phyloP scores from a whole-genome alignment of 2,329 filamentous ascomycete genomes.

The Penicillium brevicompactum region DNA sequence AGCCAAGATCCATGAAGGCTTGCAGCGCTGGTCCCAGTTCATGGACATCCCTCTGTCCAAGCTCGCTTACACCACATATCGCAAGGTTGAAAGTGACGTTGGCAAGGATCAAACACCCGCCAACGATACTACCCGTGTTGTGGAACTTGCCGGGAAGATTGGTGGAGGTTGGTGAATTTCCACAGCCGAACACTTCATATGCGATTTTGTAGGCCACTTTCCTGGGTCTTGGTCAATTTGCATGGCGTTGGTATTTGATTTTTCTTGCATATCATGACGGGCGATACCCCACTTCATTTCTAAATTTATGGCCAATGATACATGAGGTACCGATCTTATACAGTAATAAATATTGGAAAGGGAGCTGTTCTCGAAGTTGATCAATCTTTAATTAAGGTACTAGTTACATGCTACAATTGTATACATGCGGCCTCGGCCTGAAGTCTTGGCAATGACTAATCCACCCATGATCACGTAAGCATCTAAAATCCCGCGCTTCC shows the following conservation, averaged over 20 bases:
- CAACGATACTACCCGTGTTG: constrained; percentile 77
- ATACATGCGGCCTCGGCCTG: too few relatives aligned
- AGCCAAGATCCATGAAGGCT: constrained; percentile 59
- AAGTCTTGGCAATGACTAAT: not conserved
- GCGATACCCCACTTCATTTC: constrained; percentile 20
- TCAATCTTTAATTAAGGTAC: too few relatives aligned
- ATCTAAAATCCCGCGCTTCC: constrained; percentile 8
- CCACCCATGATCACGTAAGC: not conserved
- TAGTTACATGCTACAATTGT: too few relatives aligned
- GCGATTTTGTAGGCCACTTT: not conserved
- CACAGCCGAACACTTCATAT: not conserved
- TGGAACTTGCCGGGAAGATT: constrained; percentile 84
- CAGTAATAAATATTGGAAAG: not conserved
- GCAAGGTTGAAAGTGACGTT: constrained; percentile 92
- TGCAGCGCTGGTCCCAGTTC: constrained; percentile 74
- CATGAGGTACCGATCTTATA: not conserved
- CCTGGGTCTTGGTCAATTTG: constrained; percentile 8
- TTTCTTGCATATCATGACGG: constrained; percentile 16
- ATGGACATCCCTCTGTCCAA: constrained; percentile 72
- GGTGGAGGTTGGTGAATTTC: constrained; percentile 82
- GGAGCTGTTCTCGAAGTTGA: too few relatives aligned
- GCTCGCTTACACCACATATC: constrained; percentile 82
- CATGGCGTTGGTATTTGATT: constrained; percentile 21
- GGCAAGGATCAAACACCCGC: constrained; percentile 66
- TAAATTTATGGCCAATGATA: not conserved